These are phyloP conservation scores for Microstegium vimineum DNA, from an alignment of 176 grass and related monocot genomes.

Conservation along the genomic window DNA sequence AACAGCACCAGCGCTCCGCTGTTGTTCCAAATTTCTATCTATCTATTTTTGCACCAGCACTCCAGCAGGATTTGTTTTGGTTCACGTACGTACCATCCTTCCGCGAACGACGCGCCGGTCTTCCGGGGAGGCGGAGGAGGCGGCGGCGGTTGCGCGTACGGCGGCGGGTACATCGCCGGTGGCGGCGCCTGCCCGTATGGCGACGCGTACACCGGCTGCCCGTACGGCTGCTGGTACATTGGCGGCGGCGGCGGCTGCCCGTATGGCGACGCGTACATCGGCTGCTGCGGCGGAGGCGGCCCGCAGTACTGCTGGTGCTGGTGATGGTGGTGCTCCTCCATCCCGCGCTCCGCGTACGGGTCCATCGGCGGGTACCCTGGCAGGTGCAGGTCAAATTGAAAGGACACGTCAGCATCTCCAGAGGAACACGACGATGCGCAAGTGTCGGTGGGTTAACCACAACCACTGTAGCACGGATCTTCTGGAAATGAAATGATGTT, in stretches of 20 bases:
- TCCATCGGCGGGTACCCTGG: constrained; percentile 37
- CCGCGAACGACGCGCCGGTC: constrained; percentile 24
- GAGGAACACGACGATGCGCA: not conserved
- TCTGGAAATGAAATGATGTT: too few species aligned
- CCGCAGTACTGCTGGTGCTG: not conserved
- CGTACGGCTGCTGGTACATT: constrained; percentile 33
- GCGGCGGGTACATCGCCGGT: constrained; percentile 31
- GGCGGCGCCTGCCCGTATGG: constrained; percentile 11
- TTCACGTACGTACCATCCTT: constrained; percentile 60
- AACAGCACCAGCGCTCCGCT: too few species aligned
- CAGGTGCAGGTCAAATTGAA: not conserved
- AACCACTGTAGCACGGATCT: too few species aligned
- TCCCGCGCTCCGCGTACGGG: not conserved
- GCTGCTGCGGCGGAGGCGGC: not conserved
- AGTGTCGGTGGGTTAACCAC: constrained; percentile 12
- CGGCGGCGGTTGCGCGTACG: constrained; percentile 35
- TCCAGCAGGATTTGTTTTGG: too few species aligned
- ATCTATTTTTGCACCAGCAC: not conserved
- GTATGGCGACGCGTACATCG: constrained; percentile 2
- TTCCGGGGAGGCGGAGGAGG: constrained; percentile 41
- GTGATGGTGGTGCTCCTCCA: constrained; percentile 15
- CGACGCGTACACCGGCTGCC: not conserved
- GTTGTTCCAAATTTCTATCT: not conserved
- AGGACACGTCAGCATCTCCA: not conserved
- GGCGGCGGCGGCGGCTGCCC: constrained; percentile 34